A percentile compares a stretch with the other conserved stretches of the same genome.
phyloP scores from a whole-genome alignment of 1,284 basidiomycete species.

The Meripilus lineatus region DNA sequence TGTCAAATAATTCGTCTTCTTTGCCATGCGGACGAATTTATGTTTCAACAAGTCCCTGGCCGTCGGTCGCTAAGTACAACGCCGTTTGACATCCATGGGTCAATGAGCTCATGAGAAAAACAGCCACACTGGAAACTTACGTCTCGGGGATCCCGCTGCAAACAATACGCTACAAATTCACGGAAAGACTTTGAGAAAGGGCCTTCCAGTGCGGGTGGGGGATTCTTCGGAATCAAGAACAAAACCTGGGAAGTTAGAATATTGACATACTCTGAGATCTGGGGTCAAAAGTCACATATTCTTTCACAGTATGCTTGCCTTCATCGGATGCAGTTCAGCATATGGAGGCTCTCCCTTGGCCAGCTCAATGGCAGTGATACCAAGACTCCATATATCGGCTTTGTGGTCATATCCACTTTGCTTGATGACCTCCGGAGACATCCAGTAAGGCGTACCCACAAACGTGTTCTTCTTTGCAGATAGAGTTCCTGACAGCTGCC shows the following conservation, averaged over 20 bases:
- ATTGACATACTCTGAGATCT: constrained; percentile 4
- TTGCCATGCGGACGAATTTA: constrained; percentile 92
- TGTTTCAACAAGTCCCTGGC: constrained; percentile 96
- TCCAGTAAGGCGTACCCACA: constrained; percentile 97
- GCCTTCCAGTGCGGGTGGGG: constrained; percentile 84
- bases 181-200: constrained; percentile 90
- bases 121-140: constrained; percentile 38
- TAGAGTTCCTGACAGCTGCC: constrained; percentile 93
- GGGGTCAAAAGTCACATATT: too few species aligned
- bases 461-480: constrained; percentile 99
- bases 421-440: constrained; percentile 99
- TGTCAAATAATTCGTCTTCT: constrained; percentile 90
- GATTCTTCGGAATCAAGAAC: constrained; percentile 97
- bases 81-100: background rate
- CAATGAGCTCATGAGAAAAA: background rate
- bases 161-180: constrained; percentile 90
- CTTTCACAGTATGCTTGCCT: too few species aligned
- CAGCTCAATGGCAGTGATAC: constrained; percentile 96
- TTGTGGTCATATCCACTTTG: constrained; percentile 99
- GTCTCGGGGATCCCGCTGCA: constrained; percentile 91
- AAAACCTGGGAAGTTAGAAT: constrained; percentile 75
- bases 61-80: constrained; percentile 67
- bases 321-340: constrained; percentile 98
- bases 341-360: constrained; percentile 98
- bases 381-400: constrained; percentile 96